A percentile compares a stretch with the other conserved stretches of the same genome.
phyloP scores from a whole-genome alignment of 345 rosid genomes.

The Citrus reticulata region DNA sequence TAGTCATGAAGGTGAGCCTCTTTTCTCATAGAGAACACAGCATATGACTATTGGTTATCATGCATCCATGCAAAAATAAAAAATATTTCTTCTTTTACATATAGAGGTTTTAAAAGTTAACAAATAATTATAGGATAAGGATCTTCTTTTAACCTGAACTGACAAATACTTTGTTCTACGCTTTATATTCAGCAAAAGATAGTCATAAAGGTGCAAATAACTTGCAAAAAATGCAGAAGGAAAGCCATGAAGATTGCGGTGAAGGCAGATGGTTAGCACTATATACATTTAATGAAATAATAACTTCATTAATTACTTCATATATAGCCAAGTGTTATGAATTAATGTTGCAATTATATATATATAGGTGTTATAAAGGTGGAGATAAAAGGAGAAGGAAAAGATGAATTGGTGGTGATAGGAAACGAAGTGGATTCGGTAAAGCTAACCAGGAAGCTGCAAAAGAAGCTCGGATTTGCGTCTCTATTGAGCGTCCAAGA shows the following conservation, averaged over 20 bases:
- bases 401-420: neutral
- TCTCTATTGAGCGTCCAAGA: conserved; percentile 7
- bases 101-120: no score
- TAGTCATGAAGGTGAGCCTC: neutral
- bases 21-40: neutral
- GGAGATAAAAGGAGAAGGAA: neutral
- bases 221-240: neutral
- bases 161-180: neutral
- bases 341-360: neutral
- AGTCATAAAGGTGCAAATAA: neutral
- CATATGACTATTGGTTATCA: neutral
- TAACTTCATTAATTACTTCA: no score
- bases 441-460: neutral
- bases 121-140: no score
- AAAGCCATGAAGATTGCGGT: neutral
- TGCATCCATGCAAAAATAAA: neutral
- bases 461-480: neutral
- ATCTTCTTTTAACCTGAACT: no score
- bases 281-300: neutral
- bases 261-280: neutral
- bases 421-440: conserved; percentile 14
- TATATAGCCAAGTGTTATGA: neutral
- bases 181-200: neutral
- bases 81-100: no score
- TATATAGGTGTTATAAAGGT: conserved; percentile 1